Percentiles rank a stretch among this genome's conserved stretches.
phyloP scores from a whole-genome alignment of 306 rosid species.

The Prinsepia uniflora region DNA sequence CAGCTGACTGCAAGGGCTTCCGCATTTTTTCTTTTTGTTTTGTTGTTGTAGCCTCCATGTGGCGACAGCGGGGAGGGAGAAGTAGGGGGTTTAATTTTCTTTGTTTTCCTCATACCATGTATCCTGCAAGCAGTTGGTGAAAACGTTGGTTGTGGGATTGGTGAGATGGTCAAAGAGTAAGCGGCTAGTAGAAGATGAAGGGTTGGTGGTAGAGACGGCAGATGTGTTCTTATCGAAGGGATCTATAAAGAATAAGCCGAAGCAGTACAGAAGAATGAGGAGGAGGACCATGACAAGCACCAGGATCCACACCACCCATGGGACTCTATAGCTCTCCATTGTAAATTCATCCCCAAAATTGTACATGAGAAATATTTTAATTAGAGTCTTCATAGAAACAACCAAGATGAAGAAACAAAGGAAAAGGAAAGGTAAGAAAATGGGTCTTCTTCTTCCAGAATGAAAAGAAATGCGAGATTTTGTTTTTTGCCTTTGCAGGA shows the following conservation, averaged over 20 bases:
- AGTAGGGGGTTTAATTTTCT: too few relatives aligned
- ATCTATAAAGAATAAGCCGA: constrained; percentile 42
- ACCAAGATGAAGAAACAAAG: neutral
- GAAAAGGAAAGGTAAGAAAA: neutral
- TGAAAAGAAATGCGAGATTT: too few relatives aligned
- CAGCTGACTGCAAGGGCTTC: too few relatives aligned
- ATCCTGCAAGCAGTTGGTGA: constrained; percentile 26
- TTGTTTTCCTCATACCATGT: too few relatives aligned
- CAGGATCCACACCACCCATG: constrained; percentile 88
- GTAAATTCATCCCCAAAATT: constrained; percentile 57
- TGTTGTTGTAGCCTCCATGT: too few relatives aligned
- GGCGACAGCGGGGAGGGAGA: too few relatives aligned
- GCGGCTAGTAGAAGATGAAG: constrained; percentile 37
- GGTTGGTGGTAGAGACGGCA: neutral
- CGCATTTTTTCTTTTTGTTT: too few relatives aligned
- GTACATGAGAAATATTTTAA: constrained; percentile 31
- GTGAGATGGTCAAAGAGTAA: constrained; percentile 23
- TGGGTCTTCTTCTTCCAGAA: neutral
- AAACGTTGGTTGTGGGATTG: constrained; percentile 18
- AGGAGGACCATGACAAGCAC: constrained; percentile 57
- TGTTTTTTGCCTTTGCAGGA: too few relatives aligned
- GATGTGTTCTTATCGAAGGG: constrained; percentile 16
- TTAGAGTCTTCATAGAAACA: neutral
- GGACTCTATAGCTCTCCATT: constrained; percentile 36
- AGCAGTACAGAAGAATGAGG: constrained; percentile 45